phyloP scores from a whole-genome alignment of 352 stramenopile species.

The Globisporangium echinulatum region DNA sequence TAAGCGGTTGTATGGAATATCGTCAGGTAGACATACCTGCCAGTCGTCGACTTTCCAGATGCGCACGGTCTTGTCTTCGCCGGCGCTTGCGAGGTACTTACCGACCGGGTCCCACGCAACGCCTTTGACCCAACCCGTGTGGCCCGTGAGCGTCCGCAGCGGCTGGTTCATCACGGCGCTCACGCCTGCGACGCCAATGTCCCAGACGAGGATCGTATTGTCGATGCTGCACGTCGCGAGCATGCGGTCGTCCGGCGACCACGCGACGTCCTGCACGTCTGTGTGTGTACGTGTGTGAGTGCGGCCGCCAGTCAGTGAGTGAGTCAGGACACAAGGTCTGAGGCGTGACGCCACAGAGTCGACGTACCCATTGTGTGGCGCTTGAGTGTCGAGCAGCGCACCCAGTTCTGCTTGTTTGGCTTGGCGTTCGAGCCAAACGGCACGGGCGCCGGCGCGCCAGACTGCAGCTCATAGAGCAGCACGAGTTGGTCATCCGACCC shows the following conservation, averaged over 20 bases:
- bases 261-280: conserved; percentile 84
- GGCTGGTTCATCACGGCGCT: conserved; percentile 73
- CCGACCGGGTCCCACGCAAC: conserved; percentile 83
- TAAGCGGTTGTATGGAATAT: not conserved
- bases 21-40: conserved; percentile 25
- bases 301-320: not conserved
- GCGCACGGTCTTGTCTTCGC: conserved; percentile 82
- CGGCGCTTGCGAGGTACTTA: conserved; percentile 84
- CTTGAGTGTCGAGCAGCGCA: conserved; percentile 72
- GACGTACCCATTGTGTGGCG: conserved; percentile 74
- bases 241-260: conserved; percentile 84
- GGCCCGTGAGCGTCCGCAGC: conserved; percentile 64
- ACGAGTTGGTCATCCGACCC: conserved; percentile 81
- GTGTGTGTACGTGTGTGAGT: not conserved
- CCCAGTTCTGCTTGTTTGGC: conserved; percentile 84
- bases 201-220: conserved; percentile 86
- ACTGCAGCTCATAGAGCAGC: conserved; percentile 76
- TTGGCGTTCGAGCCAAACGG: conserved; percentile 74
- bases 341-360: too few species aligned
- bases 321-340: not conserved
- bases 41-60: conserved; percentile 81
- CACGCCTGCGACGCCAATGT: conserved; percentile 47
- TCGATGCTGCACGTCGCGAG: conserved; percentile 87
- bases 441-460: conserved; percentile 50
- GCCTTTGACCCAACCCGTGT: conserved; percentile 86